phyloP scores from a whole-genome alignment of 2,329 filamentous ascomycete genomes.

The Thelonectria rubi region DNA sequence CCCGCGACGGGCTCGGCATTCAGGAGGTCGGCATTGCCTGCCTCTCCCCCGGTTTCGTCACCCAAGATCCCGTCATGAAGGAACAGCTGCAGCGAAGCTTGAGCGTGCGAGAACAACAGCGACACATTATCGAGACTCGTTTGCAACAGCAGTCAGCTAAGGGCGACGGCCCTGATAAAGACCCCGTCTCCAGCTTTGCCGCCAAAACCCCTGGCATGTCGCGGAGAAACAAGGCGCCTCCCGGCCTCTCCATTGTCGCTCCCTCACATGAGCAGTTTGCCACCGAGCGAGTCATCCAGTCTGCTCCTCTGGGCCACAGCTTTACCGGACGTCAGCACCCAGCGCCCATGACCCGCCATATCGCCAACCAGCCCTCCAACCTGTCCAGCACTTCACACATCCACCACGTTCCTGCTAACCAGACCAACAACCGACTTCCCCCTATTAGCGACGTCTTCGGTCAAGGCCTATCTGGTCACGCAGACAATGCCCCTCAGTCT shows the following conservation, averaged over 20 bases:
- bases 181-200: conserved; percentile 59
- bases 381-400: conserved; percentile 88
- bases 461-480: conserved; percentile 73
- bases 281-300: conserved; percentile 95
- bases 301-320: conserved; percentile 90
- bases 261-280: conserved; percentile 93
- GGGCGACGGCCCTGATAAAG: conserved; percentile 72
- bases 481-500: conserved; percentile 59
- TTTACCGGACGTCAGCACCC: conserved; percentile 91
- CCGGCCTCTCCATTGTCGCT: conserved; percentile 92
- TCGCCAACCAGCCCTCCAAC: conserved; percentile 83
- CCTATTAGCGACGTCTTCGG: conserved; percentile 96
- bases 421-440: conserved; percentile 90
- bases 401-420: conserved; percentile 85
- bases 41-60: conserved; percentile 93
- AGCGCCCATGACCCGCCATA: conserved; percentile 78
- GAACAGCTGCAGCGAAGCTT: conserved; percentile 95
- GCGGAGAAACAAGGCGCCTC: conserved; percentile 81
- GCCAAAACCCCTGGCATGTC: conserved; percentile 79
- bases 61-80: conserved; percentile 95
- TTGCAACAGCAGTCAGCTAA: conserved; percentile 87
- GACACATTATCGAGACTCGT: conserved; percentile 92
- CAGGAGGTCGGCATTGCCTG: conserved; percentile 95
- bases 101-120: conserved; percentile 91
- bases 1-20: conserved; percentile 81